Evolutionary conservation across 345 rosid genomes (phyloP).

Genomic region (Conringia planisiliqua): DNA sequence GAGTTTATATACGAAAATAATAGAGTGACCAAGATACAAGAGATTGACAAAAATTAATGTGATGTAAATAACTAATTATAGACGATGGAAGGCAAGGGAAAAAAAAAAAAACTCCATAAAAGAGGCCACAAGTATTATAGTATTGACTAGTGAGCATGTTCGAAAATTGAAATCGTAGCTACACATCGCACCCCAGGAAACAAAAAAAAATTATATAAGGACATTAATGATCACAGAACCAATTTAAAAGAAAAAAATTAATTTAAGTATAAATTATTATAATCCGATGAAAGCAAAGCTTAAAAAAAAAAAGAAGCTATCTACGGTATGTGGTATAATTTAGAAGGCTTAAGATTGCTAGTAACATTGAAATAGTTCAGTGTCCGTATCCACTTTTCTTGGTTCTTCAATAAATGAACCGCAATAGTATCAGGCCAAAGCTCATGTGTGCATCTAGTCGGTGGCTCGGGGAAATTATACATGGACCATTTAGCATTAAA

Average conservation of each 20-base stretch:
- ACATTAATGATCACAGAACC: constrained; percentile 4
- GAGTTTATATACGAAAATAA: too few relatives aligned
- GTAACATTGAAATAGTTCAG: constrained; percentile 69
- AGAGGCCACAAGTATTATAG: too few relatives aligned
- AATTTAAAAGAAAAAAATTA: neutral
- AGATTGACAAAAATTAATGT: too few relatives aligned
- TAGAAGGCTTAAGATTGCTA: constrained; percentile 70
- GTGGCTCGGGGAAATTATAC: constrained; percentile 73
- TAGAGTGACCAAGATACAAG: too few relatives aligned
- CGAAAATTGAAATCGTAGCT: too few relatives aligned
- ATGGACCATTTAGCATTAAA: constrained; percentile 83
- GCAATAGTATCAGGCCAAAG: constrained; percentile 74
- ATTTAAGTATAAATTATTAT: neutral
- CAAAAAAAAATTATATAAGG: neutral
- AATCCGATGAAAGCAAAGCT: neutral
- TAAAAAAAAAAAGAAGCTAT: neutral
- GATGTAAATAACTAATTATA: too few relatives aligned
- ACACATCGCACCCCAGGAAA: too few relatives aligned
- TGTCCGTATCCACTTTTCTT: constrained; percentile 68
- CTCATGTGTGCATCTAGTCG: constrained; percentile 62
- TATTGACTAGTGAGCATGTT: too few relatives aligned
- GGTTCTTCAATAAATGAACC: constrained; percentile 79
- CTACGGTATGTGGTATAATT: constrained; percentile 66
- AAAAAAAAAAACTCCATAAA: too few relatives aligned
- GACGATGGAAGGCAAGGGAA: too few relatives aligned